A percentile compares a stretch with the other conserved stretches of the same genome.
Evolutionary conservation across 106 monocot species (phyloP).

Genomic region (Amphibolis antarctica): DNA sequence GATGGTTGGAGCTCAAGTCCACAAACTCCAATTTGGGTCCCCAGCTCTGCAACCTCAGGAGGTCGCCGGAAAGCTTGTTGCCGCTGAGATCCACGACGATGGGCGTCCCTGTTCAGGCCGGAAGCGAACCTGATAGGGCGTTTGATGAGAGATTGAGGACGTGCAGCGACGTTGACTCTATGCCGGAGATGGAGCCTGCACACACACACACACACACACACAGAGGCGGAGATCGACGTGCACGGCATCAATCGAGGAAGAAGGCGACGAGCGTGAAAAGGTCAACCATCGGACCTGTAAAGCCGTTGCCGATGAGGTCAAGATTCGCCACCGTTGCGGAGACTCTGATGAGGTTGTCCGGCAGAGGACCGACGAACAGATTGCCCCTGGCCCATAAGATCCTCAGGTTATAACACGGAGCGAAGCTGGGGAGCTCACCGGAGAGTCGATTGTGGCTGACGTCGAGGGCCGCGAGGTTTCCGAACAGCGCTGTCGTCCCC

Average conservation of each 20-base stretch:
- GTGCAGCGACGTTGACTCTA: slow-evolving; percentile 65
- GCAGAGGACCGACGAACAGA: slow-evolving; percentile 44
- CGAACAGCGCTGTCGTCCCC: slow-evolving; percentile 35
- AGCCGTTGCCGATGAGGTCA: slow-evolving; percentile 78
- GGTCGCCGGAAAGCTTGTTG: slow-evolving; percentile 48
- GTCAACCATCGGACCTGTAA: slow-evolving; percentile 43
- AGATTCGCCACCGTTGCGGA: slow-evolving; percentile 43
- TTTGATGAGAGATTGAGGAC: slow-evolving; percentile 80
- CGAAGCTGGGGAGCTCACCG: slow-evolving; percentile 58
- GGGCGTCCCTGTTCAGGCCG: slow-evolving; percentile 38
- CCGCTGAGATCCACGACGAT: slow-evolving; percentile 47
- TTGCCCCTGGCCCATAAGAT: slow-evolving; percentile 39
- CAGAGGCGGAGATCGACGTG: not conserved
- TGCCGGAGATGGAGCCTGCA: slow-evolving; percentile 46
- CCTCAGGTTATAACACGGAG: slow-evolving; percentile 34
- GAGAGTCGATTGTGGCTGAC: slow-evolving; percentile 41
- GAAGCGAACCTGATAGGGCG: slow-evolving; percentile 52
- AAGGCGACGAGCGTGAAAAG: not conserved
- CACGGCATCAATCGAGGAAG: too few species aligned
- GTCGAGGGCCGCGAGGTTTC: slow-evolving; percentile 64
- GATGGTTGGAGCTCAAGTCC: slow-evolving; percentile 69
- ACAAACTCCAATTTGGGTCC: slow-evolving; percentile 38
- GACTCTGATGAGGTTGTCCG: slow-evolving; percentile 38
- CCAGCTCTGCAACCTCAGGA: slow-evolving; percentile 55
- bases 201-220: not conserved